Percentiles rank a stretch among this genome's conserved stretches.
Conservation (phyloP, 2,329 filamentous ascomycete genomes). For the Diaporthe australafricana region DNA sequence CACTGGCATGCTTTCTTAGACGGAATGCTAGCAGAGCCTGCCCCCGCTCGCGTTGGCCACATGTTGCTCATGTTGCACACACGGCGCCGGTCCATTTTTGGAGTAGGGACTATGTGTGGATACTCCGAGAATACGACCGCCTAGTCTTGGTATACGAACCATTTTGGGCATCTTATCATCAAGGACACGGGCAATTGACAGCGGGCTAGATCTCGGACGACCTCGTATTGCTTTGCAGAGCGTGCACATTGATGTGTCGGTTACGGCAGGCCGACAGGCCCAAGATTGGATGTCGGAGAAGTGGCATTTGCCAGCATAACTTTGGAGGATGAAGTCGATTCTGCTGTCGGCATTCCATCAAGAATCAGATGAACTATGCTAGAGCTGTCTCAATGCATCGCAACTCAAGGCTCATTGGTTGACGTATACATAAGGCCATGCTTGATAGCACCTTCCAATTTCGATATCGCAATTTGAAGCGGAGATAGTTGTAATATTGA, state of each 20-base stretch:
- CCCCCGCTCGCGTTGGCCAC: background rate
- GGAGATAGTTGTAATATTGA: too few species aligned
- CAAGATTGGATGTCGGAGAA: too few species aligned
- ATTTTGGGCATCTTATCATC: background rate
- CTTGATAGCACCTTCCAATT: too few species aligned
- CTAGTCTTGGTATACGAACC: slow-evolving; percentile 16
- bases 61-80: too few species aligned
- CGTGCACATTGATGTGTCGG: background rate
- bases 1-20: slow-evolving; percentile 5
- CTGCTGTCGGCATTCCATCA: too few species aligned
- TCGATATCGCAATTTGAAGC: too few species aligned
- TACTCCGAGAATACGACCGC: slow-evolving; percentile 8
- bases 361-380: too few species aligned
- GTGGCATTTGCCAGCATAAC: too few species aligned
- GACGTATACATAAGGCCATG: too few species aligned
- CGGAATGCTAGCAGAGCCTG: slow-evolving; percentile 5
- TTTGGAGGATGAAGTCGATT: too few species aligned
- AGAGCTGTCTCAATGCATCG: too few species aligned
- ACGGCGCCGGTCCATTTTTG: background rate
- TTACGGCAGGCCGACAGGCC: background rate
- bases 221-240: background rate
- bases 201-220: background rate
- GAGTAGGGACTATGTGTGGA: background rate
- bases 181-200: background rate
- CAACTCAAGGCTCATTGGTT: too few species aligned